These are phyloP conservation scores for Saccharomycopsis javanensis DNA, from an alignment of 805 yeast species.

Conservation along the genomic window DNA sequence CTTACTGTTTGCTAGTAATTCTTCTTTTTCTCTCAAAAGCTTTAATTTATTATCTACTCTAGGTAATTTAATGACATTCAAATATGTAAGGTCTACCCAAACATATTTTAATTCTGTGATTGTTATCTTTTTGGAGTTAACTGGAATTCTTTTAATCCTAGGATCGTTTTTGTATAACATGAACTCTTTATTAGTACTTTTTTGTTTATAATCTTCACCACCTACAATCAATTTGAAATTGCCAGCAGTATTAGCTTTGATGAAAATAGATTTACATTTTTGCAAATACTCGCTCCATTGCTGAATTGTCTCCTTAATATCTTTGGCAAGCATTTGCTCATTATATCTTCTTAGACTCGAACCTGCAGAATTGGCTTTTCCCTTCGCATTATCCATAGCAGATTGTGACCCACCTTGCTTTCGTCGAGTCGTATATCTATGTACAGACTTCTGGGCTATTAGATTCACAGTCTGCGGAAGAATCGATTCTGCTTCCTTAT, in stretches of 20 bases:
- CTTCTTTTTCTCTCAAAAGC: constrained; percentile 21
- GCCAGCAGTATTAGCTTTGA: constrained; percentile 70
- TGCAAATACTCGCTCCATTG: constrained; percentile 55
- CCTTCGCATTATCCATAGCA: constrained; percentile 83
- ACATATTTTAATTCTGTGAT: constrained; percentile 69
- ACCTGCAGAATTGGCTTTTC: constrained; percentile 96
- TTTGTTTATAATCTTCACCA: constrained; percentile 37
- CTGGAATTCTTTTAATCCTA: constrained; percentile 67
- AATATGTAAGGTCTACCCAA: constrained; percentile 68
- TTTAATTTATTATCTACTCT: constrained; percentile 29
- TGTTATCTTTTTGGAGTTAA: constrained; percentile 84
- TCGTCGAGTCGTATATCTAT: constrained; percentile 89
- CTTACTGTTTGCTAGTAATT: constrained; percentile 26
- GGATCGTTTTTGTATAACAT: constrained; percentile 43
- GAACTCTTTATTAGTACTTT: constrained; percentile 21
- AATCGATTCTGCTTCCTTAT: constrained; percentile 32
- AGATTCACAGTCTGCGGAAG: constrained; percentile 56
- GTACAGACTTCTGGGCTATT: constrained; percentile 75
- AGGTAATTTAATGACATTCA: constrained; percentile 48
- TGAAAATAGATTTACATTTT: constrained; percentile 59
- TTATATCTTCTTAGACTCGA: constrained; percentile 81
- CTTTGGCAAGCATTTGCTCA: constrained; percentile 72
- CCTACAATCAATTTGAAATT: constrained; percentile 59
- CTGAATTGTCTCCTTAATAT: constrained; percentile 57
- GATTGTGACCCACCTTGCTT: constrained; percentile 97